Conservation (phyloP, 2,329 filamentous ascomycete genomes). For the Metarhizium anisopliae region DNA sequence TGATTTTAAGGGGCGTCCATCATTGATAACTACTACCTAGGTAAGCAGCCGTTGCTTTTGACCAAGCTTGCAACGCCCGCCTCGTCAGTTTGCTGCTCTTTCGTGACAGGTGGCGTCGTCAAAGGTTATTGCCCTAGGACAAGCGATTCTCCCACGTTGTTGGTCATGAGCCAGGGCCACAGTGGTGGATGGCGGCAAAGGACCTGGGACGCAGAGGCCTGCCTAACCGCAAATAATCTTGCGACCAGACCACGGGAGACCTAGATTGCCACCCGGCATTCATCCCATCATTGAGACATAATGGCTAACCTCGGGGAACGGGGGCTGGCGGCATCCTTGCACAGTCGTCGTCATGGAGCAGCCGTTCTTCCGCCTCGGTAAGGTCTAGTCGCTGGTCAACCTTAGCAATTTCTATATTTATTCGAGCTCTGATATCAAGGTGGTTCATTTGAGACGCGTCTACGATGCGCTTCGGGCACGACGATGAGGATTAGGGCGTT, state of each 20-base stretch:
- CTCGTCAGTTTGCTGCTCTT: not conserved
- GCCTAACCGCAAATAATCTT: not conserved
- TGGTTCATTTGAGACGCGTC: not conserved
- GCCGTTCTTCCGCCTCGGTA: no score
- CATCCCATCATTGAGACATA: not conserved
- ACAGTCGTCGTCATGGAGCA: no score
- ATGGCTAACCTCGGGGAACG: no score
- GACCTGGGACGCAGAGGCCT: no score
- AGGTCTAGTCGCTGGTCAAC: not conserved
- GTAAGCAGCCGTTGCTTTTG: not conserved
- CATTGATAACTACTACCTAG: no score
- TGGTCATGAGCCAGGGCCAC: not conserved
- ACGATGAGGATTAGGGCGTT: not conserved
- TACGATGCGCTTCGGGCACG: not conserved
- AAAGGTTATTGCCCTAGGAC: no score
- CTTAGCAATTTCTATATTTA: not conserved
- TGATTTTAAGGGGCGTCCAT: no score
- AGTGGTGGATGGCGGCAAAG: no score
- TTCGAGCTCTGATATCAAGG: not conserved
- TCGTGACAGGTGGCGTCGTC: not conserved
- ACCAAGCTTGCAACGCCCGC: not conserved
- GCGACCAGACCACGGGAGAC: not conserved
- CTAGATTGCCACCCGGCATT: not conserved
- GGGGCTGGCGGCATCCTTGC: no score
- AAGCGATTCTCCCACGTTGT: no score